phyloP scores from a whole-genome alignment of 768 basidiomycete species.

The Peribolospora kevripleyi region DNA sequence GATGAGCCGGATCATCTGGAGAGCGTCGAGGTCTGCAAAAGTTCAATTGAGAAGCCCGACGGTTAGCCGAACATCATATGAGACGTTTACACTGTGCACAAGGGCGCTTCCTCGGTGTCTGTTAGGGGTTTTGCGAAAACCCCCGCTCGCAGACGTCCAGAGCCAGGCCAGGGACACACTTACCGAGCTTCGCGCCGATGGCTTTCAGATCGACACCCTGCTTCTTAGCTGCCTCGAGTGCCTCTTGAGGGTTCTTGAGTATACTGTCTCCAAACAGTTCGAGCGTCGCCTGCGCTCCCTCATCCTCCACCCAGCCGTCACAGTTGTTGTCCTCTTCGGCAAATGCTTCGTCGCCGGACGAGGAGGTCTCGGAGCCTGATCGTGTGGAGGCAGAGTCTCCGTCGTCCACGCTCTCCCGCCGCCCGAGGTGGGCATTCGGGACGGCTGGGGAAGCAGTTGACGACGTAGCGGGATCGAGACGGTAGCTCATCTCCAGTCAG shows the following conservation, averaged over 20 bases:
- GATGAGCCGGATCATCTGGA: conserved; percentile 54
- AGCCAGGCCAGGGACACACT: background rate
- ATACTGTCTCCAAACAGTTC: conserved; percentile 14
- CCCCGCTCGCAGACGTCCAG: background rate
- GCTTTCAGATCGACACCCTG: conserved; percentile 11
- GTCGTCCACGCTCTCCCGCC: too few species aligned
- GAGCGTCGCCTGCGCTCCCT: conserved; percentile 4
- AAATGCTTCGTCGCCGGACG: background rate
- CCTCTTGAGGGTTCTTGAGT: conserved; percentile 11
- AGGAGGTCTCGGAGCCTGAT: background rate
- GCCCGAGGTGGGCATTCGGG: too few species aligned
- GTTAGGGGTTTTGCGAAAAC: background rate
- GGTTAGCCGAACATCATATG: too few species aligned
- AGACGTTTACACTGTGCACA: too few species aligned
- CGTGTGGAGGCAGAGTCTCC: background rate
- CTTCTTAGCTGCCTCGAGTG: conserved; percentile 10
- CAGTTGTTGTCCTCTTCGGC: background rate
- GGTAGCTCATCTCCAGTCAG: too few species aligned
- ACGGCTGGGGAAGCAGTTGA: too few species aligned
- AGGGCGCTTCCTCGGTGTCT: background rate
- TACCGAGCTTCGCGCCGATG: conserved; percentile 5
- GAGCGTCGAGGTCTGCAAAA: conserved; percentile 42
- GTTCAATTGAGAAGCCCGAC: too few species aligned
- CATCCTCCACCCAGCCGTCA: background rate
- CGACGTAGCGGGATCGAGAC: too few species aligned